Conservation (phyloP, 2,329 filamentous ascomycete species). For the Plectosphaerella sp. region DNA sequence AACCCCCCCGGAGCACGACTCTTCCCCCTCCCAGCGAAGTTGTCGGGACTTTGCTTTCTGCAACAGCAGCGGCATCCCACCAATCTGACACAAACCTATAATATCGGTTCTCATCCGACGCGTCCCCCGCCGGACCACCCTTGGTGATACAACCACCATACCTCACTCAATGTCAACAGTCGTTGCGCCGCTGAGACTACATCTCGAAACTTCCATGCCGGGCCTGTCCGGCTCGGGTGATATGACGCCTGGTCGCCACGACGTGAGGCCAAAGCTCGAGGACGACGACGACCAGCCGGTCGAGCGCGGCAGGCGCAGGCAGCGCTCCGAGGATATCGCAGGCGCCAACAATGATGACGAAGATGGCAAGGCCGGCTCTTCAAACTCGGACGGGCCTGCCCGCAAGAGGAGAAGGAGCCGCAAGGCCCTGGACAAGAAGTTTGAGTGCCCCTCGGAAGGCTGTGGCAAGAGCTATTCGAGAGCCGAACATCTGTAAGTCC, state of each 20-base stretch:
- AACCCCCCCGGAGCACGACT: too few relatives aligned
- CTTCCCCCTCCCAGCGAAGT: neutral
- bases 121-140: neutral
- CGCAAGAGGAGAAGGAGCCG: conserved; percentile 66
- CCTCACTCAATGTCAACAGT: conserved; percentile 34
- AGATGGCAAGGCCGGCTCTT: conserved; percentile 40
- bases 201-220: conserved; percentile 31
- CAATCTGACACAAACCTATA: too few relatives aligned
- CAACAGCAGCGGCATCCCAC: neutral
- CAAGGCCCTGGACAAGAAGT: conserved; percentile 76
- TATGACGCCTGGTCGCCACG: conserved; percentile 38
- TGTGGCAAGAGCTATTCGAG: conserved; percentile 96
- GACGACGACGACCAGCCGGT: conserved; percentile 34
- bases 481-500: conserved; percentile 83
- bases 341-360: conserved; percentile 35
- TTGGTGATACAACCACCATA: neutral
- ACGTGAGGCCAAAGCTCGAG: conserved; percentile 28
- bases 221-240: conserved; percentile 28
- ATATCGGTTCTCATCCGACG: too few relatives aligned
- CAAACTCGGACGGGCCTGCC: conserved; percentile 48
- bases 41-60: neutral
- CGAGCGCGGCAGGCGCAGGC: conserved; percentile 32
- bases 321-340: conserved; percentile 35
- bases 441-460: conserved; percentile 77
- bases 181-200: conserved; percentile 30